A percentile compares a stretch with the other conserved stretches of the same genome.
Conservation (phyloP, 169 alveolate species). For the Eimeria acervulina region DNA sequence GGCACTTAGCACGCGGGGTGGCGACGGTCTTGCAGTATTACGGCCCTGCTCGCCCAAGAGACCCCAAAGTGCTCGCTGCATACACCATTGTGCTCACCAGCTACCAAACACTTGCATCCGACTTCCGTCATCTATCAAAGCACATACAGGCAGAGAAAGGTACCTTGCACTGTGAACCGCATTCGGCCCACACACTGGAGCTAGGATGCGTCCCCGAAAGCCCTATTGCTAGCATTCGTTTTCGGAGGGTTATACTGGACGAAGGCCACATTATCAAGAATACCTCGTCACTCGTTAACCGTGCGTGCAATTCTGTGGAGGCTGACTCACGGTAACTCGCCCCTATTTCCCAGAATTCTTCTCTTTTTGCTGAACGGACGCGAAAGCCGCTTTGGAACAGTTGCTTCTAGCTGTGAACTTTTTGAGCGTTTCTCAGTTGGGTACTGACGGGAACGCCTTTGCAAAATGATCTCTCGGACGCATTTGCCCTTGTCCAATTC, state of each 20-base stretch:
- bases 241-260: conserved; percentile 93
- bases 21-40: conserved; percentile 86
- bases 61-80: conserved; percentile 83
- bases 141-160: not conserved
- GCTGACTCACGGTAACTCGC: conserved; percentile 87
- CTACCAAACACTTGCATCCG: conserved; percentile 91
- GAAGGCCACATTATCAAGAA: conserved; percentile 96
- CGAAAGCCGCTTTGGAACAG: not conserved
- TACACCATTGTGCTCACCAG: conserved; percentile 91
- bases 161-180: not conserved
- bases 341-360: not conserved
- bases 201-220: conserved; percentile 5
- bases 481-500: conserved; percentile 93
- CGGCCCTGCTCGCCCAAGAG: conserved; percentile 84
- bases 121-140: conserved; percentile 83
- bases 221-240: conserved; percentile 89
- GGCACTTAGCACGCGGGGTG: conserved; percentile 87
- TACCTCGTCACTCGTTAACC: conserved; percentile 89
- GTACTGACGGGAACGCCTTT: conserved; percentile 97
- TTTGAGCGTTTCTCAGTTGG: conserved; percentile 87
- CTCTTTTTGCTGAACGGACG: not conserved
- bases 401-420: not conserved
- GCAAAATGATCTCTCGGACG: conserved; percentile 94
- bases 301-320: conserved; percentile 91
- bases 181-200: conserved; percentile 32